These are phyloP conservation scores for Eragrostis curvula DNA, from an alignment of 176 grass and related monocot species.

Conservation along the genomic window DNA sequence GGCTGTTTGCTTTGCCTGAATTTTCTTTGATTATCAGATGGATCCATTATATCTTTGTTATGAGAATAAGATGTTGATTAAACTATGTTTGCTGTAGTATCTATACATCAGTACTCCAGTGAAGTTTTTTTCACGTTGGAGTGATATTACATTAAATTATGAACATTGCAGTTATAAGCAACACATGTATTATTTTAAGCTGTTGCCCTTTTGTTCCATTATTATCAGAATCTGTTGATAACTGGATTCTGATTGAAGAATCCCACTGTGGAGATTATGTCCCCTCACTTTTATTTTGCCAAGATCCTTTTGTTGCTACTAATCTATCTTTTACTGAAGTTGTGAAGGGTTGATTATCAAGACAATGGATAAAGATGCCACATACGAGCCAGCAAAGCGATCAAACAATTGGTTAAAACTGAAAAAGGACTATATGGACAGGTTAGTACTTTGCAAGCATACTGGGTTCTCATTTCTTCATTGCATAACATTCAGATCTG, in stretches of 20 bases:
- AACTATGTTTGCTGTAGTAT: slow-evolving; percentile 25
- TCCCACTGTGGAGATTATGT: not conserved
- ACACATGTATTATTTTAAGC: not conserved
- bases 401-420: slow-evolving; percentile 99
- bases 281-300: not conserved
- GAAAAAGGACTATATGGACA: slow-evolving; percentile 99
- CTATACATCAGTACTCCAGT: slow-evolving; percentile 18
- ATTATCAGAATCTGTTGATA: not conserved
- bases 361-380: slow-evolving; percentile 96
- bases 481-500: slow-evolving; percentile 27
- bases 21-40: slow-evolving; percentile 24
- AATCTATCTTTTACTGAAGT: slow-evolving; percentile 53
- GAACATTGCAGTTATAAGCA: not conserved
- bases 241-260: slow-evolving; percentile 9
- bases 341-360: slow-evolving; percentile 99
- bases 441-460: slow-evolving; percentile 57
- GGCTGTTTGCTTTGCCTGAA: not conserved
- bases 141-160: slow-evolving; percentile 19
- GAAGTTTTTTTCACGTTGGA: not conserved
- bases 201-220: not conserved
- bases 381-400: slow-evolving; percentile 95
- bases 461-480: slow-evolving; percentile 5
- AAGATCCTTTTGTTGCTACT: slow-evolving; percentile 35
- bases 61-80: slow-evolving; percentile 18
- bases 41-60: slow-evolving; percentile 4